phyloP scores from a whole-genome alignment of 75 land plant genomes.

The Pinus tabuliformis region DNA sequence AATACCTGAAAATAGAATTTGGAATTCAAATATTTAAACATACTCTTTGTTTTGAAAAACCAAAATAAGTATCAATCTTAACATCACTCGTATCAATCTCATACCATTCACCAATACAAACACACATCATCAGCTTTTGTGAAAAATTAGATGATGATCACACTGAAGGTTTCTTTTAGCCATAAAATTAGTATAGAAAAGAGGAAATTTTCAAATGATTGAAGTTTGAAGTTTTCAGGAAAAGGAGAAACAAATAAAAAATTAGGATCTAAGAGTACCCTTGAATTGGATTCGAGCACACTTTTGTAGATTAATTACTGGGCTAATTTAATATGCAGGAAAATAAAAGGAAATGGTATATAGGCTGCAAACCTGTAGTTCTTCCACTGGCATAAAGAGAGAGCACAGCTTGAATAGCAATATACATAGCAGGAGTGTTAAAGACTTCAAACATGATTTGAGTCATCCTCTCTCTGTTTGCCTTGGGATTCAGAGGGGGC shows the following conservation, averaged over 20 bases:
- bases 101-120: too few relatives aligned
- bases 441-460: constrained; percentile 50
- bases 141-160: too few relatives aligned
- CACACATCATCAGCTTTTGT: too few relatives aligned
- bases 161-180: too few relatives aligned
- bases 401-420: constrained; percentile 84
- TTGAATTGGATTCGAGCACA: background rate
- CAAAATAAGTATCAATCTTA: too few relatives aligned
- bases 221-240: background rate
- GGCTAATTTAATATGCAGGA: background rate
- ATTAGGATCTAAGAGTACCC: background rate
- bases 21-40: background rate
- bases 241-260: background rate
- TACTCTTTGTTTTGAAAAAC: background rate
- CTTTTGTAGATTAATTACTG: background rate
- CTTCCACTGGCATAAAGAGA: constrained; percentile 82
- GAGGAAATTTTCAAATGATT: background rate
- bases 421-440: constrained; percentile 77
- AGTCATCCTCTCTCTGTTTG: constrained; percentile 46
- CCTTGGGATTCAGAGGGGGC: constrained; percentile 67
- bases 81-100: too few relatives aligned
- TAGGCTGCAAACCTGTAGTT: constrained; percentile 57
- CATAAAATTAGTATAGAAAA: too few relatives aligned
- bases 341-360: background rate
- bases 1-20: constrained; percentile 22